These are phyloP conservation scores for Ascochyta lentis DNA, from an alignment of 2,329 filamentous ascomycete species.

Conservation along the genomic window DNA sequence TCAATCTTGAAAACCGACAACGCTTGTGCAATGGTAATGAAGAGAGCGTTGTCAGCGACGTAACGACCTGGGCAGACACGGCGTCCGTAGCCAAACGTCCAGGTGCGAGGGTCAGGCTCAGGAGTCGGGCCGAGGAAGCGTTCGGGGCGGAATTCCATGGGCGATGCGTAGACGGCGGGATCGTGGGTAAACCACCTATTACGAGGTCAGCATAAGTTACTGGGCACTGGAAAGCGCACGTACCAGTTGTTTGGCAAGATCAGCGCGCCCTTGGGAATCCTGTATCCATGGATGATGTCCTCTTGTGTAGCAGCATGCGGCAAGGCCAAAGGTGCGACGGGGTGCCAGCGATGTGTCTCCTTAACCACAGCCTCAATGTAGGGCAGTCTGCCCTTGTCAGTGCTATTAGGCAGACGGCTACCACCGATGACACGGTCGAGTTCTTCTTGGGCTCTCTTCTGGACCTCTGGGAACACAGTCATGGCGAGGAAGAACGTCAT, in stretches of 20 bases:
- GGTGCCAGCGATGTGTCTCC: constrained; percentile 56
- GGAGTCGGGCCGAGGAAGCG: constrained; percentile 49
- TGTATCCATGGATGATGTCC: constrained; percentile 48
- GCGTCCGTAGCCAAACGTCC: constrained; percentile 52
- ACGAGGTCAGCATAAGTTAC: neutral
- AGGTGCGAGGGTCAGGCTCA: constrained; percentile 50
- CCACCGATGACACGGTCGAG: constrained; percentile 59
- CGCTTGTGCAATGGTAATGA: constrained; percentile 52
- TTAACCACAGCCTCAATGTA: constrained; percentile 46
- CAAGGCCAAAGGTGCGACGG: constrained; percentile 40
- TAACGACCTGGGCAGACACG: constrained; percentile 53
- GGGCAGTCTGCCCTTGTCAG: constrained; percentile 54
- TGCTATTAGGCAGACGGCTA: constrained; percentile 55
- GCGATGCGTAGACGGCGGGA: constrained; percentile 46
- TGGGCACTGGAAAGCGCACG: neutral
- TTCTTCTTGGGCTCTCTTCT: constrained; percentile 55
- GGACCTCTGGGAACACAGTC: constrained; percentile 56
- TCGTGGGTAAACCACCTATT: constrained; percentile 53
- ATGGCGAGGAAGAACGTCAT: constrained; percentile 60
- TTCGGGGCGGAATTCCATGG: constrained; percentile 54
- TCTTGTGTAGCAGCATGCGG: constrained; percentile 44
- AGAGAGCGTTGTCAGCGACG: constrained; percentile 53
- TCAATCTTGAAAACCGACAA: constrained; percentile 57
- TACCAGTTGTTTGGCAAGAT: constrained; percentile 52
- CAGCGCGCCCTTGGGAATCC: constrained; percentile 53